phyloP scores from a whole-genome alignment of 2,329 filamentous ascomycete genomes.

The Trichoderma endophyticum region DNA sequence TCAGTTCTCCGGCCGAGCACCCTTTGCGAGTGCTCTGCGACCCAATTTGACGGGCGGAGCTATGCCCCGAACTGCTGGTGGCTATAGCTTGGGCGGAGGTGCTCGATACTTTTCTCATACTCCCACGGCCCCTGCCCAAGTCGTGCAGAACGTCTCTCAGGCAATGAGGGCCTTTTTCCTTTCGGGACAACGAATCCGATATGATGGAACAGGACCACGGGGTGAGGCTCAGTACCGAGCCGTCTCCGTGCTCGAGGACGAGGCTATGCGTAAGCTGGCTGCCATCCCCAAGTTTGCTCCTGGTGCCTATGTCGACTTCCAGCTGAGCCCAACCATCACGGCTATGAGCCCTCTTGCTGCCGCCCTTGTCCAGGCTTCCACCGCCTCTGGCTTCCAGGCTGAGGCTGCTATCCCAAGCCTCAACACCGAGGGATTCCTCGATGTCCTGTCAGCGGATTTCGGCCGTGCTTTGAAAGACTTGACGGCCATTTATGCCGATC shows the following conservation, averaged over 20 bases:
- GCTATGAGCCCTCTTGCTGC: conserved; percentile 71
- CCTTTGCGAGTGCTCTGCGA: conserved; percentile 83
- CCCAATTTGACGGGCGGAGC: conserved; percentile 90
- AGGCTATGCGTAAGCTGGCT: conserved; percentile 66
- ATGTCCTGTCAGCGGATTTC: conserved; percentile 84
- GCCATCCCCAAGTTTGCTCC: conserved; percentile 54
- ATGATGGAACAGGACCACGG: conserved; percentile 69
- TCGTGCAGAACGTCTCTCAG: conserved; percentile 91
- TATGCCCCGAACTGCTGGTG: conserved; percentile 78
- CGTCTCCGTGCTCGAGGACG: conserved; percentile 71
- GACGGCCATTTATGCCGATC: conserved; percentile 72
- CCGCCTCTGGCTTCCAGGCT: conserved; percentile 43
- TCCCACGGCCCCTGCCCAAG: conserved; percentile 80
- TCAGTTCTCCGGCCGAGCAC: conserved; percentile 69
- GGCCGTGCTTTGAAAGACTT: conserved; percentile 81
- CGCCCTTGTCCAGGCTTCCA: conserved; percentile 45
- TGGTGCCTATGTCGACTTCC: conserved; percentile 86
- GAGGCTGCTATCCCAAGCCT: conserved; percentile 56
- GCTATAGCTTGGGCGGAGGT: conserved; percentile 73
- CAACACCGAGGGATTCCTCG: conserved; percentile 79
- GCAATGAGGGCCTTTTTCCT: conserved; percentile 89
- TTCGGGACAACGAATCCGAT: conserved; percentile 84
- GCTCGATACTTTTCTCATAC: conserved; percentile 88
- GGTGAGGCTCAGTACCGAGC: conserved; percentile 78
- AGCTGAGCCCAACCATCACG: conserved; percentile 83